These are phyloP conservation scores for Mallotus repandus DNA, from an alignment of 441 rosid species.

Conservation along the genomic window DNA sequence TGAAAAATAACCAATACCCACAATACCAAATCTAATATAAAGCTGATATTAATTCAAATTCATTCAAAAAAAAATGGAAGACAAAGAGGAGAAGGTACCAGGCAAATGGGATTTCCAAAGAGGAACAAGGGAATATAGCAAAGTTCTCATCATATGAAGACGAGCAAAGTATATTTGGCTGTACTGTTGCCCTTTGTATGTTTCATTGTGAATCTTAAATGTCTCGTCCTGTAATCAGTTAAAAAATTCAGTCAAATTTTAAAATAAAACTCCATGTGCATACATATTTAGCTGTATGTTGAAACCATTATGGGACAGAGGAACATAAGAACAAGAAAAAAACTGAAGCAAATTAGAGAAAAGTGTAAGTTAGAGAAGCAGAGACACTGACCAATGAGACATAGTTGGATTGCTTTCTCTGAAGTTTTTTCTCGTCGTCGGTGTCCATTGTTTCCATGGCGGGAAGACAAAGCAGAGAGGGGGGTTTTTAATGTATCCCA, in stretches of 20 bases:
- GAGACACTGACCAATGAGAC: slow-evolving; percentile 36
- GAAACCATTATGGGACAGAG: not conserved
- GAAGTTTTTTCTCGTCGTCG: slow-evolving; percentile 42
- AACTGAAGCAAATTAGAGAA: not conserved
- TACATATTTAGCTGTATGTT: not conserved
- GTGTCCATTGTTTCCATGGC: slow-evolving; percentile 63
- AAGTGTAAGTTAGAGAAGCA: not conserved
- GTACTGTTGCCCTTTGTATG: slow-evolving; percentile 87
- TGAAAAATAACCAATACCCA: not conserved
- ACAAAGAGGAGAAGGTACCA: slow-evolving; percentile 34
- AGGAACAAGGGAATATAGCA: slow-evolving; percentile 77
- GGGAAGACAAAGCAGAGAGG: slow-evolving; percentile 37
- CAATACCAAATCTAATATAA: slow-evolving; percentile 10
- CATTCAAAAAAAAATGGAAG: not conserved
- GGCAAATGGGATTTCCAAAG: slow-evolving; percentile 74
- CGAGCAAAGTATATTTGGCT: slow-evolving; percentile 96
- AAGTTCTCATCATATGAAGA: slow-evolving; percentile 73
- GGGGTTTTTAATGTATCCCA: not conserved
- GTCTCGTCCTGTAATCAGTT: slow-evolving; percentile 63
- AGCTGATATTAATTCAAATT: not conserved
- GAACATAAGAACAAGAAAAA: not conserved
- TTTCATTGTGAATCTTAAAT: slow-evolving; percentile 64
- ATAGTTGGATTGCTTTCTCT: slow-evolving; percentile 58
- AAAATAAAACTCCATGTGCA: not conserved
- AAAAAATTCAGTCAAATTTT: not conserved